A percentile compares a stretch with the other conserved stretches of the same genome.
phyloP scores from a whole-genome alignment of 371 early-diverging fungal genomes.

The Saksenaea oblongispora region DNA sequence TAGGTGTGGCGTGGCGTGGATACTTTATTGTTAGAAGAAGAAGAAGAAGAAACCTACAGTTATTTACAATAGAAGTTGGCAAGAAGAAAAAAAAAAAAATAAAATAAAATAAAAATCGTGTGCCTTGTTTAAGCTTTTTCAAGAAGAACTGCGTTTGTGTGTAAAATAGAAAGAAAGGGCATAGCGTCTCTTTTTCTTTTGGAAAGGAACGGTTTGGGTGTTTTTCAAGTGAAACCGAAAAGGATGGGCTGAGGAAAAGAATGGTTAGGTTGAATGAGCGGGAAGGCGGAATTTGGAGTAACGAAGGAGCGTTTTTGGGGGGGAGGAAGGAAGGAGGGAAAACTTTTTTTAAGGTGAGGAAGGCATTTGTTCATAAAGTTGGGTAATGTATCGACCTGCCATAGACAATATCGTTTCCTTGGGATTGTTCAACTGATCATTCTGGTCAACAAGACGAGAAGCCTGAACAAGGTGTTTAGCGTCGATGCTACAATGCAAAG shows the following conservation, averaged over 20 bases:
- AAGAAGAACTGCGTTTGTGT: too few species aligned
- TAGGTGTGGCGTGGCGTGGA: background rate
- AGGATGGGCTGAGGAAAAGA: background rate
- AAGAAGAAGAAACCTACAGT: too few species aligned
- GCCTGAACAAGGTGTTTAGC: conserved; percentile 19
- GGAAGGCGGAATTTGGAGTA: background rate
- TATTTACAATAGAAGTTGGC: too few species aligned
- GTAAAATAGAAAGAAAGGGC: too few species aligned
- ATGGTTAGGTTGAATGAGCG: background rate
- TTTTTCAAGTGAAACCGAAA: too few species aligned
- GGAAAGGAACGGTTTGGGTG: too few species aligned
- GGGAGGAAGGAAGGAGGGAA: too few species aligned
- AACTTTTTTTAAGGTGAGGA: conserved; percentile 43
- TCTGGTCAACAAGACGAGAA: conserved; percentile 18
- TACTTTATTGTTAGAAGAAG: background rate
- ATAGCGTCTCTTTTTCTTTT: too few species aligned
- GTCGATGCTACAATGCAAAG: too few species aligned
- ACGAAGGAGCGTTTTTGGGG: background rate
- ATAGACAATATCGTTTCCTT: conserved; percentile 32
- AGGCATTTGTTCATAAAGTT: conserved; percentile 41
- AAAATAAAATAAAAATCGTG: too few species aligned
- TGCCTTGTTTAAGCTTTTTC: too few species aligned
- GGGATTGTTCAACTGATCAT: conserved; percentile 32
- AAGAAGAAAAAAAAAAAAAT: too few species aligned
- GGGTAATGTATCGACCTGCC: conserved; percentile 35